Percentiles rank a stretch among this genome's conserved stretches.
phyloP scores from a whole-genome alignment of 805 yeast species.

The Diddensiella santjacobensis region DNA sequence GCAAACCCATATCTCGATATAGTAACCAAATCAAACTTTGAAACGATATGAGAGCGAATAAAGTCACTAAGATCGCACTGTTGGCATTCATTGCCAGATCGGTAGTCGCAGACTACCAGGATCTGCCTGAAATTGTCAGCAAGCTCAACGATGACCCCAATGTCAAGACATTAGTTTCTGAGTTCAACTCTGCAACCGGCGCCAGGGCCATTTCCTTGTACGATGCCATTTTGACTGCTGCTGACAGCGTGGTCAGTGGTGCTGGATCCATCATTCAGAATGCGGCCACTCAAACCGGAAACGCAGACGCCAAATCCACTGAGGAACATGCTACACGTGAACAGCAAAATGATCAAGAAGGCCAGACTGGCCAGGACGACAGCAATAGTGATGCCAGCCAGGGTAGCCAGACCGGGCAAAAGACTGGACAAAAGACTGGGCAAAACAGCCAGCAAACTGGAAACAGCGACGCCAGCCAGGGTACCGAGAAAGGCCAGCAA shows the following conservation, averaged over 20 bases:
- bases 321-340: neutral
- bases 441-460: too few species aligned
- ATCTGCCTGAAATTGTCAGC: conserved; percentile 13
- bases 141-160: conserved; percentile 12
- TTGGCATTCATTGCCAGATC: neutral
- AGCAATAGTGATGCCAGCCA: neutral
- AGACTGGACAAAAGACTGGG: neutral
- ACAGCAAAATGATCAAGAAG: neutral
- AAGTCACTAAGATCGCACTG: neutral
- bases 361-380: conserved; percentile 6
- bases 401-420: neutral
- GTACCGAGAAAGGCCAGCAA: too few species aligned
- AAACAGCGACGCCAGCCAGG: too few species aligned
- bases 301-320: neutral
- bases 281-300: conserved; percentile 10
- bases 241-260: conserved; percentile 19
- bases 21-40: too few species aligned
- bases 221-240: conserved; percentile 17
- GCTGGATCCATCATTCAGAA: conserved; percentile 19
- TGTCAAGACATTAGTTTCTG: conserved; percentile 10
- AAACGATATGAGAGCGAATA: neutral
- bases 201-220: conserved; percentile 12
- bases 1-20: too few species aligned
- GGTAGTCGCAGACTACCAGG: neutral
- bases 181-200: conserved; percentile 21